Evolutionary conservation across 768 basidiomycete species (phyloP).

Genomic region (Russula griseocarnosa): DNA sequence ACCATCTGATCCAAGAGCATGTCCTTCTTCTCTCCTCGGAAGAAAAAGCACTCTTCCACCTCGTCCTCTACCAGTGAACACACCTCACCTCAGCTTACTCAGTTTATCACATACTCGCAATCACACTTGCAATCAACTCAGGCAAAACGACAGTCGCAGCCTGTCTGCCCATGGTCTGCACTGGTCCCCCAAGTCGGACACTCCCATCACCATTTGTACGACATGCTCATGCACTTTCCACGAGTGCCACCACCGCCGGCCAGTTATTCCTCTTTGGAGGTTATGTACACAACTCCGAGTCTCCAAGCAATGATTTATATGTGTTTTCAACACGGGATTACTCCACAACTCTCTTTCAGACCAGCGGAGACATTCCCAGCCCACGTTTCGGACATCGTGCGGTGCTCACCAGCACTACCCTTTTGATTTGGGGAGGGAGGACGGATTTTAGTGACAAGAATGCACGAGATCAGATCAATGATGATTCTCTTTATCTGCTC

Average conservation of each 20-base stretch:
- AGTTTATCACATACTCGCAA: no score
- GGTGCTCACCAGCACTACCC: conserved; percentile 89
- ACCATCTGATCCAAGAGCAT: no score
- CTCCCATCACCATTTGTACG: conserved; percentile 89
- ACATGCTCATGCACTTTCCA: conserved; percentile 89
- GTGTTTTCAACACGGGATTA: conserved; percentile 75
- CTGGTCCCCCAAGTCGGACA: no score
- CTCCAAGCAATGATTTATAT: conserved; percentile 88
- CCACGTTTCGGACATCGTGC: conserved; percentile 86
- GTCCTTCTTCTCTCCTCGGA: no score
- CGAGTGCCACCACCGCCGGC: conserved; percentile 66
- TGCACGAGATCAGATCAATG: conserved; percentile 67
- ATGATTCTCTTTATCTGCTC: conserved; percentile 88
- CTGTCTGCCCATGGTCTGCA: no score
- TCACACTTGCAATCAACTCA: no score
- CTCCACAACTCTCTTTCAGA: conserved; percentile 79
- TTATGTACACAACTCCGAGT: conserved; percentile 68
- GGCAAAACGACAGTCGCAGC: no score
- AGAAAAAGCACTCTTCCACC: no score
- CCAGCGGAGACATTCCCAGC: conserved; percentile 80
- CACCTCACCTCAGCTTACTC: no score
- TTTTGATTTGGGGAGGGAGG: conserved; percentile 93
- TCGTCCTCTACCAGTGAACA: no score
- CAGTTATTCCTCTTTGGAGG: conserved; percentile 97
- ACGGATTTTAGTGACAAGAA: conserved; percentile 72